Percentiles rank a stretch among this genome's conserved stretches.
These are phyloP conservation scores for Drechslerella dactyloides DNA, from an alignment of 2,329 filamentous ascomycete species.

Conservation along the genomic window DNA sequence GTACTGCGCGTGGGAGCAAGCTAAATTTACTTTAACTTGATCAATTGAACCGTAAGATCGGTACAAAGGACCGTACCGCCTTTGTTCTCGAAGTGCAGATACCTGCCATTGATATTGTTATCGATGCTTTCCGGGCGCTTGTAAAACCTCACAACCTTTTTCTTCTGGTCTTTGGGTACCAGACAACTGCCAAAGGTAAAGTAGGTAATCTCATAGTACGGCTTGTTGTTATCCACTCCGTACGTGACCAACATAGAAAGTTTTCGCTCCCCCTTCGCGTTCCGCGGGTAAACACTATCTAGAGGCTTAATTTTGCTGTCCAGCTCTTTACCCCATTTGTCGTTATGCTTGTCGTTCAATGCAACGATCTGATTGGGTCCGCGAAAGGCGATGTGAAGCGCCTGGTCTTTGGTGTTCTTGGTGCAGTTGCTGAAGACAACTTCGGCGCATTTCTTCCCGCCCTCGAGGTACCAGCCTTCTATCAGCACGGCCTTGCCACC, in stretches of 20 bases:
- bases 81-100: neutral
- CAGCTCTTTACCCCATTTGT: neutral
- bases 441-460: neutral
- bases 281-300: neutral
- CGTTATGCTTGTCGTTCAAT: neutral
- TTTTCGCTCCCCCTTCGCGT: neutral
- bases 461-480: neutral
- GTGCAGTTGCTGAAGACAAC: neutral
- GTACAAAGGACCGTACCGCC: neutral
- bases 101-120: neutral
- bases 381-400: neutral
- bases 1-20: no score
- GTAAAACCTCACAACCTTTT: neutral
- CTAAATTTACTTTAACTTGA: no score
- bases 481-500: neutral
- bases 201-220: neutral
- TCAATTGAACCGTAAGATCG: neutral
- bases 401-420: neutral
- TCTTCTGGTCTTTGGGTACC: neutral
- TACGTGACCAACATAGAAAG: neutral
- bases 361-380: neutral
- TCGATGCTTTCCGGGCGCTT: neutral
- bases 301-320: neutral
- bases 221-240: neutral
- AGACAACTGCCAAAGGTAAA: neutral